A percentile compares a stretch with the other conserved stretches of the same genome.
These are phyloP conservation scores for Trichocladium uniseriatum DNA, from an alignment of 495 filamentous ascomycete species.

Conservation along the genomic window DNA sequence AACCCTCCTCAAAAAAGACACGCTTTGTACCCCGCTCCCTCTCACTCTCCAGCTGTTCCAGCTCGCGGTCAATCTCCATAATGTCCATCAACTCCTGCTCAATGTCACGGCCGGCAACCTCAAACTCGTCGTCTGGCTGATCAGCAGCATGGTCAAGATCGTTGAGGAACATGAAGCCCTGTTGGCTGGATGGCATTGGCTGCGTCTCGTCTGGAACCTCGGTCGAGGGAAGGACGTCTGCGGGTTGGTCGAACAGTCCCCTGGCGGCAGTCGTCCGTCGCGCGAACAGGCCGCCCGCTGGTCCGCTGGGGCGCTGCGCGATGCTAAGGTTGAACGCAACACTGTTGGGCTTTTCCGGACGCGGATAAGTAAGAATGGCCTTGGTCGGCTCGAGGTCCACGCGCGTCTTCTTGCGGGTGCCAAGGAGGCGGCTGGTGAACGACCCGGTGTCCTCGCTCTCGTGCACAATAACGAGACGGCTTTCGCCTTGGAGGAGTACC, in stretches of 20 bases:
- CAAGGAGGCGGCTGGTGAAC: conserved; percentile 25
- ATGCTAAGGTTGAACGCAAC: conserved; percentile 40
- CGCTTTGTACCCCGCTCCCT: conserved; percentile 37
- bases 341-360: conserved; percentile 32
- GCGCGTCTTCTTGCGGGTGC: conserved; percentile 27
- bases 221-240: conserved; percentile 17
- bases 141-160: conserved; percentile 36
- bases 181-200: conserved; percentile 9
- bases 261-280: not conserved
- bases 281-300: conserved; percentile 7
- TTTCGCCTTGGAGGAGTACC: conserved; percentile 56
- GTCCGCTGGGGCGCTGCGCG: conserved; percentile 8
- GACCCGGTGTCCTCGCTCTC: conserved; percentile 31
- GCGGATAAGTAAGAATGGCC: conserved; percentile 36
- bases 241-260: conserved; percentile 17
- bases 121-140: conserved; percentile 33
- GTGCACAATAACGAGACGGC: conserved; percentile 51
- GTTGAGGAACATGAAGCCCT: conserved; percentile 36
- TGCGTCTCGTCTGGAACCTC: conserved; percentile 9
- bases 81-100: conserved; percentile 47
- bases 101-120: conserved; percentile 39
- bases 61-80: conserved; percentile 46
- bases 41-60: conserved; percentile 39
- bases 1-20: conserved; percentile 39
- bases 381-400: conserved; percentile 15